These are phyloP conservation scores for Rhizophagus prolifer DNA, from an alignment of 192 early-diverging fungal species.

Conservation along the genomic window DNA sequence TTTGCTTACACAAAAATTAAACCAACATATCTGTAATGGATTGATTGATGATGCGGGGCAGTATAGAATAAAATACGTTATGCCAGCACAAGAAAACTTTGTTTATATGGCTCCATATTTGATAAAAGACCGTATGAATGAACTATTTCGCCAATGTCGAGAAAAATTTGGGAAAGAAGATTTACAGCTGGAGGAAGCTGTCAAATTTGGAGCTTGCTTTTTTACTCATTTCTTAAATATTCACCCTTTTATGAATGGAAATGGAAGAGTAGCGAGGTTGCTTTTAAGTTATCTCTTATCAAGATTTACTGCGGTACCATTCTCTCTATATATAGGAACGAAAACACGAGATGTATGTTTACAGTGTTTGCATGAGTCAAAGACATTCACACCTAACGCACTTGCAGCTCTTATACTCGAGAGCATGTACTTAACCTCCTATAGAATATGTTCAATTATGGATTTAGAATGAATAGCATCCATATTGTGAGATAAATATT, in stretches of 20 bases:
- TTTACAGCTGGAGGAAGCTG: conserved; percentile 21
- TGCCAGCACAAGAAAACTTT: conserved; percentile 4
- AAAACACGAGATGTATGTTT: conserved; percentile 25
- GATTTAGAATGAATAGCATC: neutral
- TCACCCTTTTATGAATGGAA: conserved; percentile 26
- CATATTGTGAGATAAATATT: too few relatives aligned
- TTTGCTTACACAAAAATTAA: conserved; percentile 7
- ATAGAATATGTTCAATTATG: conserved; percentile 23
- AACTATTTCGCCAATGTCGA: conserved; percentile 12
- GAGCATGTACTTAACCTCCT: conserved; percentile 14
- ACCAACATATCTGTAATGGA: conserved; percentile 9
- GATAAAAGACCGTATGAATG: conserved; percentile 17
- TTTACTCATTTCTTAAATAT: neutral
- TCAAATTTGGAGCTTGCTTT: conserved; percentile 24
- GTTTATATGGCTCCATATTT: conserved; percentile 15
- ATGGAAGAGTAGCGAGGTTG: conserved; percentile 27
- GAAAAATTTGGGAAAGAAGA: conserved; percentile 14
- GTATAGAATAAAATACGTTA: conserved; percentile 22
- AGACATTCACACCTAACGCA: conserved; percentile 16
- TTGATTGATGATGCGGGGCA: conserved; percentile 16
- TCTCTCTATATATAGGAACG: conserved; percentile 20
- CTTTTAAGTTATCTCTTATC: conserved; percentile 26
- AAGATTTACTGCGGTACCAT: conserved; percentile 24
- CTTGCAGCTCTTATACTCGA: conserved; percentile 24
- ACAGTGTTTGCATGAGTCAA: conserved; percentile 22